Conservation (phyloP, 352 stramenopile species). For the Thraustochytrium sp. region DNA sequence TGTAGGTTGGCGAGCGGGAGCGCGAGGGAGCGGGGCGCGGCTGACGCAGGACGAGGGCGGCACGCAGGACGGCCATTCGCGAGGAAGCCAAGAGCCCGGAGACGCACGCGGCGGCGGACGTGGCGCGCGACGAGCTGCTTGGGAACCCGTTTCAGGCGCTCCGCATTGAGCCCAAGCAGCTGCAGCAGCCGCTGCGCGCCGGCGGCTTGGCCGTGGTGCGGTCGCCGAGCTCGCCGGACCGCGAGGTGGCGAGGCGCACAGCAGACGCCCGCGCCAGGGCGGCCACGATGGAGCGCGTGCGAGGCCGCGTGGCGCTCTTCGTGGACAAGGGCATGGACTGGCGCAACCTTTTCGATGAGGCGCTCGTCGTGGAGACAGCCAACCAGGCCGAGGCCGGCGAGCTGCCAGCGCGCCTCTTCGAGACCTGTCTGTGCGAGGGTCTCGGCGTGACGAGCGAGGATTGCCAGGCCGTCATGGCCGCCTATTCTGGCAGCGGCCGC, state of each 20-base stretch:
- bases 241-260: background rate
- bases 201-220: too few relatives aligned
- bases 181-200: too few relatives aligned
- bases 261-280: background rate
- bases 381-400: background rate
- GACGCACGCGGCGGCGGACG: background rate
- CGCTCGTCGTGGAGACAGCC: background rate
- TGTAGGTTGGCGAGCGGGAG: background rate
- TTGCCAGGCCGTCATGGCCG: background rate
- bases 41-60: background rate
- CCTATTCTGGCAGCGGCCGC: background rate
- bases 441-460: background rate
- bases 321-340: background rate
- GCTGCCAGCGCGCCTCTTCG: background rate
- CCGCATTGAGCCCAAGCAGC: too few relatives aligned
- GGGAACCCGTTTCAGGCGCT: background rate
- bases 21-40: background rate
- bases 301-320: background rate
- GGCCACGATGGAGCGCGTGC: background rate
- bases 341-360: background rate
- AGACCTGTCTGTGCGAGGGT: background rate
- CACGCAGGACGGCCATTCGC: background rate
- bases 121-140: background rate
- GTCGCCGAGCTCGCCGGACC: background rate
- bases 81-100: background rate